A percentile compares a stretch with the other conserved stretches of the same genome.
Evolutionary conservation across 495 filamentous ascomycete species (phyloP).

Genomic region (Aspergillus biplanus): DNA sequence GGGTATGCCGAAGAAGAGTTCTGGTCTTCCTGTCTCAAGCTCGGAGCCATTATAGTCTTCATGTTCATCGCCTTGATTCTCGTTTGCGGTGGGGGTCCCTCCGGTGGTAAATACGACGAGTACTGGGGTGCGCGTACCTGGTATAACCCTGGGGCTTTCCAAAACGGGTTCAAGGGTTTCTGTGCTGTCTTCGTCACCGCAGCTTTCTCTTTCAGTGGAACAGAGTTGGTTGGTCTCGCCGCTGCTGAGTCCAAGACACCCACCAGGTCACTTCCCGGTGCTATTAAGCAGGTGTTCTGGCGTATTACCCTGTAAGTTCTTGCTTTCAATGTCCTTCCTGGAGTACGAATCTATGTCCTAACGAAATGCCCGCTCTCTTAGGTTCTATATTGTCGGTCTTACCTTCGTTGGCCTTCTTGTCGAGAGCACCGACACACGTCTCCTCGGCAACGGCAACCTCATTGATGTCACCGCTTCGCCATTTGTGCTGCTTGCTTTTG

Average conservation of each 20-base stretch:
- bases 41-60: conserved; percentile 66
- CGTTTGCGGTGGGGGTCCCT: conserved; percentile 66
- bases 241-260: conserved; percentile 72
- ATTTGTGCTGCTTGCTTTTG: conserved; percentile 63
- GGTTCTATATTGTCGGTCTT: conserved; percentile 74
- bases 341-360: not conserved
- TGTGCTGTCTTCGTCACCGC: conserved; percentile 75
- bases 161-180: conserved; percentile 67
- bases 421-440: conserved; percentile 50
- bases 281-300: conserved; percentile 77
- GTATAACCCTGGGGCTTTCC: conserved; percentile 73
- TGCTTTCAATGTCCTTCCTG: not conserved
- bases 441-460: conserved; percentile 45
- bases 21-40: conserved; percentile 45
- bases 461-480: conserved; percentile 65
- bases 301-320: conserved; percentile 58
- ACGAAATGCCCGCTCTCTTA: not conserved
- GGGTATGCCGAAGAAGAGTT: conserved; percentile 70
- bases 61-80: conserved; percentile 74
- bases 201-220: conserved; percentile 73
- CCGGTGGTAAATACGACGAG: conserved; percentile 30
- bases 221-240: conserved; percentile 73
- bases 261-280: conserved; percentile 63
- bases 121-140: conserved; percentile 67
- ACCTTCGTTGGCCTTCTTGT: conserved; percentile 76